Evolutionary conservation across 345 rosid species (phyloP).

Genomic region (Rubroshorea leprosula): DNA sequence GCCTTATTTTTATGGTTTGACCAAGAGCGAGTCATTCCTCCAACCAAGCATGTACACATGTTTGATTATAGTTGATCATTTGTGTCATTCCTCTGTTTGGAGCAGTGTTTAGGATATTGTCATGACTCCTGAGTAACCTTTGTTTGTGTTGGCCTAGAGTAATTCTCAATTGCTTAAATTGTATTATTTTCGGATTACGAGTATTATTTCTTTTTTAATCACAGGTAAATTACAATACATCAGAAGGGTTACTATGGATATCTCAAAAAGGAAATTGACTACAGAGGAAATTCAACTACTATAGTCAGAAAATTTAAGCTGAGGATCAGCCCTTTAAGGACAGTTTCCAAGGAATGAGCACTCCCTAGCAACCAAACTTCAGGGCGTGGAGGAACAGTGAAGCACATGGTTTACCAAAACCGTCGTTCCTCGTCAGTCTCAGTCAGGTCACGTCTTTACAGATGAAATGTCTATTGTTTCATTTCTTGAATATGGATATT

Average conservation of each 20-base stretch:
- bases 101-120: too few relatives aligned
- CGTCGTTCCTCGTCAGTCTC: slow-evolving; percentile 23
- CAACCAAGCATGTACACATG: too few relatives aligned
- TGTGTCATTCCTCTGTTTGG: too few relatives aligned
- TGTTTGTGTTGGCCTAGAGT: too few relatives aligned
- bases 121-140: too few relatives aligned
- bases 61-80: too few relatives aligned
- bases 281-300: slow-evolving; percentile 12
- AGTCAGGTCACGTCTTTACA: slow-evolving; percentile 19
- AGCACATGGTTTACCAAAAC: slow-evolving; percentile 24
- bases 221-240: neutral
- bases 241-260: slow-evolving; percentile 10
- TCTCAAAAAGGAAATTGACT: slow-evolving; percentile 1
- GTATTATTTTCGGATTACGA: too few relatives aligned
- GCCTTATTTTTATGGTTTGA: too few relatives aligned
- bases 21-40: too few relatives aligned
- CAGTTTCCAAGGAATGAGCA: slow-evolving; percentile 6
- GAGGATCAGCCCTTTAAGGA: slow-evolving; percentile 1
- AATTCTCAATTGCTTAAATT: too few relatives aligned
- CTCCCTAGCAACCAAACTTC: slow-evolving; percentile 2
- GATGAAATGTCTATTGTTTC: neutral
- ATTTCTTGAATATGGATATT: neutral
- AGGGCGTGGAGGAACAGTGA: slow-evolving; percentile 11
- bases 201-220: neutral
- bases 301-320: slow-evolving; percentile 13